These are phyloP conservation scores for Isabelozyma pseudorhagii DNA, from an alignment of 805 yeast genomes.

Conservation along the genomic window DNA sequence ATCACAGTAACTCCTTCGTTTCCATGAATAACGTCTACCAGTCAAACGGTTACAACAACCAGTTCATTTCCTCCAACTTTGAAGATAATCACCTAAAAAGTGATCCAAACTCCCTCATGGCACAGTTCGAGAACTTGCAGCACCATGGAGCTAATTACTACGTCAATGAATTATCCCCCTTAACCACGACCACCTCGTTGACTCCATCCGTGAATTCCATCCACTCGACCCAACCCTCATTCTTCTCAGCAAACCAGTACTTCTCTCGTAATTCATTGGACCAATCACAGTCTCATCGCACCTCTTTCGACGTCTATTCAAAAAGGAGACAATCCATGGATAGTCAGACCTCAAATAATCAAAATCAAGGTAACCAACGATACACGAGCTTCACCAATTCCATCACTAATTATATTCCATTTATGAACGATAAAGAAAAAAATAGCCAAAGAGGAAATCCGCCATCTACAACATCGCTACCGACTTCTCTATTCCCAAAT, in stretches of 20 bases:
- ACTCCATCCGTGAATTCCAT: slow-evolving; percentile 39
- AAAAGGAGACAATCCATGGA: slow-evolving; percentile 28
- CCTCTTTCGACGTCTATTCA: slow-evolving; percentile 30
- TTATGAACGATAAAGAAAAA: slow-evolving; percentile 32
- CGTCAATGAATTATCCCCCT: slow-evolving; percentile 33
- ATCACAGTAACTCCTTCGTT: background rate
- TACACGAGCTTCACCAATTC: slow-evolving; percentile 34
- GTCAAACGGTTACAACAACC: background rate
- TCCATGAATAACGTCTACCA: slow-evolving; percentile 1
- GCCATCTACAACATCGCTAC: slow-evolving; percentile 11
- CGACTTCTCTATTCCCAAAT: background rate
- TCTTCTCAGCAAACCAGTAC: slow-evolving; percentile 42
- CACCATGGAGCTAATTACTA: background rate
- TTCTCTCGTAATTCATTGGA: slow-evolving; percentile 36
- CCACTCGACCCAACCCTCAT: slow-evolving; percentile 42
- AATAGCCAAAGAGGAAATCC: slow-evolving; percentile 4
- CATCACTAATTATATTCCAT: slow-evolving; percentile 38
- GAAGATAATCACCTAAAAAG: slow-evolving; percentile 9
- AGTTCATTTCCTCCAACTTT: slow-evolving; percentile 8
- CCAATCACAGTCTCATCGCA: slow-evolving; percentile 24
- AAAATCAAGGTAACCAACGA: slow-evolving; percentile 14
- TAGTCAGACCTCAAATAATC: slow-evolving; percentile 16
- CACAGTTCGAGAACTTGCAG: background rate
- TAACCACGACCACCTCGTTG: slow-evolving; percentile 42
- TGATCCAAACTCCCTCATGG: background rate